Base-by-base conservation (phyloP, 2,329 filamentous ascomycete genomes). In the Pseudogymnoascus destructans region DNA sequence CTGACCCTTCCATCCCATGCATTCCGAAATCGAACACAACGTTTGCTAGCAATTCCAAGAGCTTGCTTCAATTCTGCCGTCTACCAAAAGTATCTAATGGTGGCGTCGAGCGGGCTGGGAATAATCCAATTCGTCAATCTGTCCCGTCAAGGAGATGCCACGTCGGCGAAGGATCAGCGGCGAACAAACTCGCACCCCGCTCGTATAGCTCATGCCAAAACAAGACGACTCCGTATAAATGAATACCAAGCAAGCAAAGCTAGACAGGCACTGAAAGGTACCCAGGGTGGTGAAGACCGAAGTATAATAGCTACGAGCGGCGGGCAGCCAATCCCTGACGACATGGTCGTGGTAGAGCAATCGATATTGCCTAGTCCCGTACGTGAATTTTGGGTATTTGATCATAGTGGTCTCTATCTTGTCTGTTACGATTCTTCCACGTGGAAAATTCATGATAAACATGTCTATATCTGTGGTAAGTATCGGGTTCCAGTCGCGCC, bases 391-490 rank as follows among this genome's bases (percentile, higher is more conserved):
- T 32, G 64, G 64, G 2, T 65, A 88, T 66, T 72, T 89, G 1
- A 73, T 85, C 2, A 79, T 80, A 46, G 80, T 89, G 62, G 75
- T 86, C 61, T 78, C 78, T 1, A 78, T 88, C 52, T 69, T 89
- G 2, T 78, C 80, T 0, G 75, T 87, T 40, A 74, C 79, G 10
- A 80, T 88, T 59, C 76, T 87, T 69, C 85, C 86, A 0, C 75
- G 86, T 35, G 84, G 84, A 13, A 89, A 87, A 64, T 88, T 85
- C 65, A 69, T 88, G 5, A 84, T 88, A 69, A 86, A 79, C 40
- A 57, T 65, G 46, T 52, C 59, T 38, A 13, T 65, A 9, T 61
- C 60, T 49, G 21, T 27, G n/a, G 42, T 49, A 27, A 27, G 40
- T 46, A 46, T 5, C 6, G 8, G 4, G 23, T 10, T 74, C 86